Percentiles rank a stretch among this genome's conserved stretches.
These are phyloP conservation scores for Fusarium piperis DNA, from an alignment of 2,329 filamentous ascomycete genomes.

Conservation along the genomic window DNA sequence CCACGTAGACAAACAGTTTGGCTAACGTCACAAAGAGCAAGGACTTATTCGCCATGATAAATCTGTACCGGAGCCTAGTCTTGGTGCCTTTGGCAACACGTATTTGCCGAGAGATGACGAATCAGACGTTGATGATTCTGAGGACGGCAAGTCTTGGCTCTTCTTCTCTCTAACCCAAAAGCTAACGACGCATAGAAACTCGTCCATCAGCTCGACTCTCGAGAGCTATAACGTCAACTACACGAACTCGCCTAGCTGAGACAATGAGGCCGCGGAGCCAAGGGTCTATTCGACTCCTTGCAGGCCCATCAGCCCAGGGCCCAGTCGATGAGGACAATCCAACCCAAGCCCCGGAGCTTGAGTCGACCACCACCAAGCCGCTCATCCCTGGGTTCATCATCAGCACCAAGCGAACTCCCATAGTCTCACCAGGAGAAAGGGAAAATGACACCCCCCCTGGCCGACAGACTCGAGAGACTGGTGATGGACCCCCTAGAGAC, in stretches of 20 bases:
- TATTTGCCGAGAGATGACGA: neutral
- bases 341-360: neutral
- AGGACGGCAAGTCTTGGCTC: neutral
- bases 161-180: neutral
- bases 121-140: neutral
- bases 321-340: neutral
- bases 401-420: slow-evolving; percentile 2
- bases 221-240: slow-evolving; percentile 6
- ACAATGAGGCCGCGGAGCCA: neutral
- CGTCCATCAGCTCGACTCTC: neutral
- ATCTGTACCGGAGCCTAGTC: neutral
- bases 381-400: slow-evolving; percentile 17
- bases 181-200: neutral
- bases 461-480: no score
- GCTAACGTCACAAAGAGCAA: neutral
- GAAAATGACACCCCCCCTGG: neutral
- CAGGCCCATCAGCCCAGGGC: neutral
- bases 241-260: neutral
- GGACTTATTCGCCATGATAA: neutral
- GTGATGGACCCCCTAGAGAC: neutral
- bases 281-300: neutral
- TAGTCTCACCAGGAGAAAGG: neutral
- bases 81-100: neutral
- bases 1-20: neutral
- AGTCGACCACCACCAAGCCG: neutral